Conservation (phyloP, 2,329 filamentous ascomycete genomes). For the Aspergillus ruber region DNA sequence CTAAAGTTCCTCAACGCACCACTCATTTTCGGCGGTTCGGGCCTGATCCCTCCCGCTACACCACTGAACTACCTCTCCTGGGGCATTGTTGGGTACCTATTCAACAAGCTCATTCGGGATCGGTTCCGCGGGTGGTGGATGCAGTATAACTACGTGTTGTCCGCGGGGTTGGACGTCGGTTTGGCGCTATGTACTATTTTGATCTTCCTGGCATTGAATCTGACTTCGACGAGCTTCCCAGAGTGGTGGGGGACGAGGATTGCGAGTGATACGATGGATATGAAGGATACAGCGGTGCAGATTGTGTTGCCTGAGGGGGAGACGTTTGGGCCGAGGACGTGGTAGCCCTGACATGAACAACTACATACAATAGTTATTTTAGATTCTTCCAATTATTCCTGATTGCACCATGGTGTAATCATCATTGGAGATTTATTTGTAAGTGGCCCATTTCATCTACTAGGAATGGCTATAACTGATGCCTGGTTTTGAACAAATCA, state of each 20-base stretch:
- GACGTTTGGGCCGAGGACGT: slow-evolving; percentile 53
- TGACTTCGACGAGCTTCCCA: slow-evolving; percentile 52
- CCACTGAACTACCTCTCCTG: slow-evolving; percentile 66
- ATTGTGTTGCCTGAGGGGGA: slow-evolving; percentile 47
- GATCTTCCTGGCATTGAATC: slow-evolving; percentile 62
- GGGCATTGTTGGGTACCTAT: slow-evolving; percentile 60
- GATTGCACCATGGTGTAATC: too few species aligned
- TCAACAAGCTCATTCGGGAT: slow-evolving; percentile 62
- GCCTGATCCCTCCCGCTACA: slow-evolving; percentile 61
- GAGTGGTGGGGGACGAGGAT: slow-evolving; percentile 64
- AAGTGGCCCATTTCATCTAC: too few species aligned
- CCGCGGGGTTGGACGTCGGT: slow-evolving; percentile 63
- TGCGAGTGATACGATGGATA: slow-evolving; percentile 57
- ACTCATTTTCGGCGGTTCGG: slow-evolving; percentile 60
- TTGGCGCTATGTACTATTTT: slow-evolving; percentile 60
- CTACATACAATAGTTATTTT: too few species aligned
- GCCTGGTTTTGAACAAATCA: too few species aligned
- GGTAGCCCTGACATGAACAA: slow-evolving; percentile 9
- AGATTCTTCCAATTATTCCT: too few species aligned
- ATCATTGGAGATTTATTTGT: too few species aligned
- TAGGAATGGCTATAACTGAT: too few species aligned
- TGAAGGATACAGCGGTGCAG: slow-evolving; percentile 54
- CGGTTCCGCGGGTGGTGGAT: slow-evolving; percentile 67
- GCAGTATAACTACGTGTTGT: slow-evolving; percentile 71
- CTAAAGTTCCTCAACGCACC: slow-evolving; percentile 63